Base-by-base conservation (phyloP, 2,329 filamentous ascomycete species). In the Diaporthe longicolla region DNA sequence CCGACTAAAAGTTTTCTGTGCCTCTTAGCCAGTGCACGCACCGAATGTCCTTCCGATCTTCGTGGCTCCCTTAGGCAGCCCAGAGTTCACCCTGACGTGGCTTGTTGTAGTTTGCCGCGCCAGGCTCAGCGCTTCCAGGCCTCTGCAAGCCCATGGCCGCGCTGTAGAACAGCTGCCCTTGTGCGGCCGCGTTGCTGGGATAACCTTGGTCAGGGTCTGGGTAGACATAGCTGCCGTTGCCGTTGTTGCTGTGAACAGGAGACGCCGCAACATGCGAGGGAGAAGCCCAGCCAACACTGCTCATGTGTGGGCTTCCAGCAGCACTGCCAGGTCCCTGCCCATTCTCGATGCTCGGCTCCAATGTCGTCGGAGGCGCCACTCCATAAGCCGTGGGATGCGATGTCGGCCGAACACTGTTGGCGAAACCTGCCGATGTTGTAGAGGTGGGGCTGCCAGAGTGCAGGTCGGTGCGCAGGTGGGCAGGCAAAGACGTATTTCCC, bases 221-320 rank as follows among this genome's bases (percentile, higher is more conserved):
- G 80, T 97, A 98, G 76, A 94, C 91, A 77, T 95, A 95, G 61
- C 74, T 73, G 76, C 87, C 87, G 66, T 89, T 91, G 58, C 89
- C 84, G 43, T 84, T 85, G 61, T 74, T 75, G 79, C 85, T 87
- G 76, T 95, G 93, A 11, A 93, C 93, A 13, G 93, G 91, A 77
- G 95, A 91, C 43, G 89, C 89, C 29, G 63, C 74, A 76, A 91
- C 90, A 77, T 95, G 93, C 2, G 92, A 91, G 5, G 95, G 95
- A 6, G 95, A 97, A 77, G 95, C 93, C 95, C 96, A 98, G 71
- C 94, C 93, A 76, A 94, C 89, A 75, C 89, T 91, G 76, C 86
- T 84, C 91, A 98, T 94, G 82, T 98, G 95, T 68, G 96, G 95
- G 82, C 95, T 98, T 70, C 94, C 93, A 73, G 87, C 91, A n/a